Base-by-base conservation (phyloP, 129 eudicot genomes). In the Escallonia herrerae region DNA sequence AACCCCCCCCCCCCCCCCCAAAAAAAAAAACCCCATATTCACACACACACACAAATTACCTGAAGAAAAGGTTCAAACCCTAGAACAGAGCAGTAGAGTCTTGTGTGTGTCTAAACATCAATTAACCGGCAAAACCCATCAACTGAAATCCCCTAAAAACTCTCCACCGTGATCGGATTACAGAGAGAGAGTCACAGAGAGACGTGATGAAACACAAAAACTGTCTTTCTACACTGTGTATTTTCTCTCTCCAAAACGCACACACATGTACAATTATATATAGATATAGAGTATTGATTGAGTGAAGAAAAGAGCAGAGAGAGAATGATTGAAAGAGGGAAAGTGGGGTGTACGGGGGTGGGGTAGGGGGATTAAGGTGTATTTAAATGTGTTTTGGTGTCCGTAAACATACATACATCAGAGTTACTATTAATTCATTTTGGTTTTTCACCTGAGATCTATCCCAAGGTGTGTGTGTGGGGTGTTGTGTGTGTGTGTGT, bases 281-380 rank as follows among this genome's bases (percentile, higher is more conserved):
- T 71, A 62, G 78, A 75, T 73, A 80, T 78, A 76, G 76, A 72
- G 68, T 67, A 72, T 67, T 78, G 77, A 72, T 77, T 72, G 70
- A 74, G 67, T 22, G 77, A 62, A 63, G 44, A 61, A 77, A 72
- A 61, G 72, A 62, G 66, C 61, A 72, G 14, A 33, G 58, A 62
- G n/a, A n/a, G 74, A 65, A 68, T 71, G 85, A 80, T 71, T 65
- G 73, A 76, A 73, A 81, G 82, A 80, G 73, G 64, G 75, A 61
- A 14, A 53, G 39, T 57, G 65, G 40, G 59, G 70, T 49, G 46
- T 11, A 50, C n/a, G 47, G 10, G 10, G 47, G 50, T 10, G 11
- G 14, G 40, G 72, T 5, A 66, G 70, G 47, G 67, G 43, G 63
- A 55, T 60, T 76, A 52, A 72, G 68, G 76, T 81, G 63, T 57